Conservation (phyloP, 352 stramenopile genomes). For the Phytopythium montanum region DNA sequence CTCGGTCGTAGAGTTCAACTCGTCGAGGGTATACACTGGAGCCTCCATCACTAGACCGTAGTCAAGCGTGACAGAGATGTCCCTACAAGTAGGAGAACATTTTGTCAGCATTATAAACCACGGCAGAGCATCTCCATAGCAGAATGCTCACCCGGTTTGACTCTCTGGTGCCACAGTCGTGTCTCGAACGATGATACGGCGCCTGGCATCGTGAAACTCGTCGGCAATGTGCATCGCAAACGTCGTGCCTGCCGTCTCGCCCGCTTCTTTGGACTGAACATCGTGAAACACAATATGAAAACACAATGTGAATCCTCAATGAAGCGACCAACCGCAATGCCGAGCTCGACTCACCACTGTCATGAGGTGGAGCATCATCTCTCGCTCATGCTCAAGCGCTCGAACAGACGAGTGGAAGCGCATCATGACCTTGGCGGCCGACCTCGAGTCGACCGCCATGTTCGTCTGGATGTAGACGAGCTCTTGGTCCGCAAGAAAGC, state of each 20-base stretch:
- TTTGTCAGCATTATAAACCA: not conserved
- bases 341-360: slow-evolving; percentile 23
- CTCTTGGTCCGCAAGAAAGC: slow-evolving; percentile 33
- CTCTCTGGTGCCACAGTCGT: slow-evolving; percentile 35
- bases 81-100: slow-evolving; percentile 21
- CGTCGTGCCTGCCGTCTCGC: slow-evolving; percentile 6
- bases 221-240: slow-evolving; percentile 32
- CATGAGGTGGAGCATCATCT: slow-evolving; percentile 34
- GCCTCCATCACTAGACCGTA: slow-evolving; percentile 53
- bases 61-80: slow-evolving; percentile 42
- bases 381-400: slow-evolving; percentile 35
- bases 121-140: not conserved
- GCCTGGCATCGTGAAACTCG: slow-evolving; percentile 60
- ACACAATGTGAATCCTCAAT: not conserved
- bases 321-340: not conserved
- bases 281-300: not conserved
- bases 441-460: slow-evolving; percentile 52
- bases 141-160: slow-evolving; percentile 36
- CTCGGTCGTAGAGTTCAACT: slow-evolving; percentile 26
- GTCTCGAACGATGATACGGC: slow-evolving; percentile 33
- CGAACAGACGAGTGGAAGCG: slow-evolving; percentile 46
- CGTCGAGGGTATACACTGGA: slow-evolving; percentile 47
- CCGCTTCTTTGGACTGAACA: slow-evolving; percentile 1
- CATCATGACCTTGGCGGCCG: slow-evolving; percentile 48
- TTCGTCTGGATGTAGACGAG: slow-evolving; percentile 41